phyloP scores from a whole-genome alignment of 371 early-diverging fungal species.

The Mortierella sp. region DNA sequence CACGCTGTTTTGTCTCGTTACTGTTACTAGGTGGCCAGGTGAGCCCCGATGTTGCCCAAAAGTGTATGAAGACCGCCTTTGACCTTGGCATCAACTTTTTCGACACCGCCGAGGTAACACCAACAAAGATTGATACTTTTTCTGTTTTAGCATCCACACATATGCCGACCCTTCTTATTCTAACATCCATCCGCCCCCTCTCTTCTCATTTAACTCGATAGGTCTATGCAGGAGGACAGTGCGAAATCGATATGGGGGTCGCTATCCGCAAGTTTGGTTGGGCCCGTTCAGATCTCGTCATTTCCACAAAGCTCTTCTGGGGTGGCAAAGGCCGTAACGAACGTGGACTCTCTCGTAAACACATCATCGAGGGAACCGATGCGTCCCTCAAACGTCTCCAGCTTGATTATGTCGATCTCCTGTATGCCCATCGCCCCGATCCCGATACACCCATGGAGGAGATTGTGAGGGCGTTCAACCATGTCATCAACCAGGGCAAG shows the following conservation, averaged over 20 bases:
- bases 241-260: conserved; percentile 83
- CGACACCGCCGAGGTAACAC: conserved; percentile 81
- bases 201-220: background rate
- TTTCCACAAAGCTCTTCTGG: conserved; percentile 91
- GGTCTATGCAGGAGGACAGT: conserved; percentile 72
- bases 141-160: background rate
- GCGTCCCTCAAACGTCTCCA: conserved; percentile 82
- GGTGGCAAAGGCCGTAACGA: conserved; percentile 87
- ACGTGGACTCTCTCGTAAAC: conserved; percentile 87
- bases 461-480: conserved; percentile 88
- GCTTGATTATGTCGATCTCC: conserved; percentile 85
- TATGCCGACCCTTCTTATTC: background rate
- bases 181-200: background rate
- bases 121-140: background rate
- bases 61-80: conserved; percentile 81
- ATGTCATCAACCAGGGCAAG: conserved; percentile 86
- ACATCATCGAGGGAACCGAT: conserved; percentile 87
- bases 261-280: conserved; percentile 81
- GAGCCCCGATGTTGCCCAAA: conserved; percentile 71
- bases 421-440: conserved; percentile 90
- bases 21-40: conserved; percentile 66
- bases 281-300: conserved; percentile 80
- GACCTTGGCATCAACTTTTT: conserved; percentile 88
- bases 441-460: conserved; percentile 84
- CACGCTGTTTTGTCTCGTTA: background rate